phyloP scores from a whole-genome alignment of 805 yeast species.

The Kodamaea leandrae region DNA sequence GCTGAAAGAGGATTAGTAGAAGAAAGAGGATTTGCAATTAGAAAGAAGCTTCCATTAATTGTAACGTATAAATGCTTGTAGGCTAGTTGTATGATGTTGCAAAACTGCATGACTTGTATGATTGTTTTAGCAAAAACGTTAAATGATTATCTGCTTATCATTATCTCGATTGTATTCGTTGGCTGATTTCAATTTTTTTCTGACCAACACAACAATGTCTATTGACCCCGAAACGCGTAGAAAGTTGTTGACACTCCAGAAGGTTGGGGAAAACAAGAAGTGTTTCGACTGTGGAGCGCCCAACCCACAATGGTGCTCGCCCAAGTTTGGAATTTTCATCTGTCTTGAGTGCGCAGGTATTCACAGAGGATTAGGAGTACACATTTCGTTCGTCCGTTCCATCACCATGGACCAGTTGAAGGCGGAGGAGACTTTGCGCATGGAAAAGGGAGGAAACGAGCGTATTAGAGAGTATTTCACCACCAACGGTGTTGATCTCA shows the following conservation, averaged over 20 bases:
- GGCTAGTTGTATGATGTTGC: too few species aligned
- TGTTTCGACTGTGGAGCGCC: slow-evolving; percentile 95
- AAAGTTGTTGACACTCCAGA: slow-evolving; percentile 70
- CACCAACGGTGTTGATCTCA: slow-evolving; percentile 65
- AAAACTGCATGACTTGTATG: too few species aligned
- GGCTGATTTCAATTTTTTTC: slow-evolving; percentile 1
- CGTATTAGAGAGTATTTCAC: slow-evolving; percentile 67
- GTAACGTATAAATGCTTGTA: too few species aligned
- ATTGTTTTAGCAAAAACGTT: too few species aligned
- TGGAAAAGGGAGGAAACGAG: slow-evolving; percentile 94
- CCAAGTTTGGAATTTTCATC: slow-evolving; percentile 94
- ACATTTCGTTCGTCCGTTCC: slow-evolving; percentile 91
- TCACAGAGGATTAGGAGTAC: slow-evolving; percentile 95
- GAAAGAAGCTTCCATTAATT: too few species aligned
- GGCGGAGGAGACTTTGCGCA: slow-evolving; percentile 80
- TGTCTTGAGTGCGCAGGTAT: slow-evolving; percentile 98
- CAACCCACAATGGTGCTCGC: slow-evolving; percentile 99
- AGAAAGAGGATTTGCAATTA: too few species aligned
- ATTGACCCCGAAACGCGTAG: slow-evolving; percentile 93
- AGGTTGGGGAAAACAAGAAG: slow-evolving; percentile 75
- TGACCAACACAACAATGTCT: slow-evolving; percentile 44
- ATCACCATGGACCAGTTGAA: slow-evolving; percentile 99
- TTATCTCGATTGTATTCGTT: too few species aligned
- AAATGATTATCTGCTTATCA: too few species aligned
- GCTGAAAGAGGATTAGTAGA: too few species aligned